These are phyloP conservation scores for Butyriboletus loyo DNA, from an alignment of 768 basidiomycete genomes.

Conservation along the genomic window DNA sequence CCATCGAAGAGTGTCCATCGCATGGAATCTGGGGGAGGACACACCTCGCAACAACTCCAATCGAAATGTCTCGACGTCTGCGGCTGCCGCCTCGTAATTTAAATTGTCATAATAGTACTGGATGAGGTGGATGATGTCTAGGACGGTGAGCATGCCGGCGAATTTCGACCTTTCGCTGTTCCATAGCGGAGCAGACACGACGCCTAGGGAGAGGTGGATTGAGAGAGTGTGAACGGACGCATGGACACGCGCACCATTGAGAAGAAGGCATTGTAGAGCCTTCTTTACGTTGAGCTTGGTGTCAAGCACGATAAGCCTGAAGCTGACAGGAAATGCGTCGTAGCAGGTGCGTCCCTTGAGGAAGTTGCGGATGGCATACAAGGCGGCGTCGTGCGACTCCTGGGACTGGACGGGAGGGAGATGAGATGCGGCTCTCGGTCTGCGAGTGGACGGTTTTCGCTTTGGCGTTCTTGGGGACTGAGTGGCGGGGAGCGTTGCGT, in stretches of 20 bases:
- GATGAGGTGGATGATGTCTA: conserved; percentile 98
- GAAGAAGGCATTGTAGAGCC: conserved; percentile 80
- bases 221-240: neutral
- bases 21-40: conserved; percentile 22
- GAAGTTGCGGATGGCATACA: conserved; percentile 71
- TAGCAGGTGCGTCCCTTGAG: conserved; percentile 86
- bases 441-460: conserved; percentile 53
- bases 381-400: conserved; percentile 68
- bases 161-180: conserved; percentile 92
- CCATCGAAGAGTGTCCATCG: conserved; percentile 5
- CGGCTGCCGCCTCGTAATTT: conserved; percentile 77
- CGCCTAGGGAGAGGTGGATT: conserved; percentile 50
- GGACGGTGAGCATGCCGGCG: conserved; percentile 98
- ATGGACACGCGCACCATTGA: conserved; percentile 55
- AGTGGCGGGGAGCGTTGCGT: conserved; percentile 47
- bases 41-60: conserved; percentile 85
- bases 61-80: conserved; percentile 90
- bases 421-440: conserved; percentile 58
- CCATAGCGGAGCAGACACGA: conserved; percentile 97
- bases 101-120: conserved; percentile 94
- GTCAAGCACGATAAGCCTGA: conserved; percentile 94
- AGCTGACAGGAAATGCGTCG: conserved; percentile 97
- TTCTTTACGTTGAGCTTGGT: conserved; percentile 95
- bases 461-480: conserved; percentile 49
- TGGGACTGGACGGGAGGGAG: conserved; percentile 47